Evolutionary conservation across 768 basidiomycete genomes (phyloP).

Genomic region (Russula sp.): DNA sequence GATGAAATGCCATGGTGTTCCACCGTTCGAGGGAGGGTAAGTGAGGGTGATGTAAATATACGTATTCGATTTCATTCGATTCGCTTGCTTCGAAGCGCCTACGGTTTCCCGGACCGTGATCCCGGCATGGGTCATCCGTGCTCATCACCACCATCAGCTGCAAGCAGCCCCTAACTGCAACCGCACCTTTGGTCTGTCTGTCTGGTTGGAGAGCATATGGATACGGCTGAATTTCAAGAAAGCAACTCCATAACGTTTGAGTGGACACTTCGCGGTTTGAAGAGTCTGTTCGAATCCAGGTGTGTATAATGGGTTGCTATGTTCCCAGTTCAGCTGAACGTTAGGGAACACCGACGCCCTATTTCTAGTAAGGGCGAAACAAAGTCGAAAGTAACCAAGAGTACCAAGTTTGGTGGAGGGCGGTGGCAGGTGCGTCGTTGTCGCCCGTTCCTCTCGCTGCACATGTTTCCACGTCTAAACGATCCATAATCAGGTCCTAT

Average conservation of each 20-base stretch:
- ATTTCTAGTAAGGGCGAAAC: conserved; percentile 53
- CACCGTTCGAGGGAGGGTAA: no score
- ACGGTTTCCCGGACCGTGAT: background rate
- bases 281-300: conserved; percentile 67
- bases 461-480: background rate
- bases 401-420: conserved; percentile 67
- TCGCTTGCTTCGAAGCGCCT: background rate
- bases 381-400: conserved; percentile 74
- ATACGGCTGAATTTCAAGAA: conserved; percentile 40
- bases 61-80: background rate
- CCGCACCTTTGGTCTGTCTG: background rate
- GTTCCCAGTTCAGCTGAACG: background rate
- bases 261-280: conserved; percentile 70
- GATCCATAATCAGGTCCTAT: conserved; percentile 49
- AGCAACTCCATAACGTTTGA: conserved; percentile 56
- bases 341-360: background rate
- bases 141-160: background rate
- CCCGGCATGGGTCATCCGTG: background rate
- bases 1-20: background rate
- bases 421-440: conserved; percentile 54
- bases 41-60: no score
- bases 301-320: conserved; percentile 25
- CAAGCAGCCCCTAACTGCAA: background rate
- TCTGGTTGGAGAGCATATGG: conserved; percentile 18
- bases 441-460: conserved; percentile 15